phyloP scores from a whole-genome alignment of 1,284 basidiomycete species.

The Pseudozyma hubeiensis region DNA sequence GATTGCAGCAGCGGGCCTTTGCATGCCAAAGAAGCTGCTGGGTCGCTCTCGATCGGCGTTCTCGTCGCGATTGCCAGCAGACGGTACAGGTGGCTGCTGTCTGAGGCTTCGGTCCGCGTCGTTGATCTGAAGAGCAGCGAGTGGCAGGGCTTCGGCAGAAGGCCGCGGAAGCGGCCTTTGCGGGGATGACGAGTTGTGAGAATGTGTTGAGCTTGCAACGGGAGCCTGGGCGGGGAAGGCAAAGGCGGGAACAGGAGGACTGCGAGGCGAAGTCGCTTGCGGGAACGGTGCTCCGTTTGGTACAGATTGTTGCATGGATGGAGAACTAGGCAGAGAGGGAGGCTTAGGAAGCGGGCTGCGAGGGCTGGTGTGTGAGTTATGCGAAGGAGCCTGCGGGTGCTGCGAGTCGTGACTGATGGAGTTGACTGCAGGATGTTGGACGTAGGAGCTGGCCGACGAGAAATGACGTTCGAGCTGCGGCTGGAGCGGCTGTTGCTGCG shows the following conservation, averaged over 20 bases:
- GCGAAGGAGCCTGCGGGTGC: constrained; percentile 22
- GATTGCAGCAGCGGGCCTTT: constrained; percentile 48
- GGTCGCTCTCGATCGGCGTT: constrained; percentile 33
- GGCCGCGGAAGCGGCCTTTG: constrained; percentile 13
- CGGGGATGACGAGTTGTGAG: not conserved
- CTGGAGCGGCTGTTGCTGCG: not conserved
- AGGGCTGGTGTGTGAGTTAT: constrained; percentile 24
- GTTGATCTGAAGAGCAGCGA: constrained; percentile 24
- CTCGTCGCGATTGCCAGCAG: constrained; percentile 18
- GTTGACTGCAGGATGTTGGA: constrained; percentile 23
- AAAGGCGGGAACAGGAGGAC: constrained; percentile 10
- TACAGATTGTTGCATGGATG: constrained; percentile 7
- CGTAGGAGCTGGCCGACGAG: constrained; percentile 48
- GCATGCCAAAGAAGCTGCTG: constrained; percentile 61
- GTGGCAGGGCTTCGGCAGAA: constrained; percentile 10
- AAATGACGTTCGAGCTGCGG: constrained; percentile 44
- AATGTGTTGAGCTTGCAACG: not conserved
- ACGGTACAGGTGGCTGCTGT: constrained; percentile 9
- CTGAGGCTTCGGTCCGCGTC: constrained; percentile 13
- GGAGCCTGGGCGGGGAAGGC: constrained; percentile 12
- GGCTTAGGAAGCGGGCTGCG: constrained; percentile 38
- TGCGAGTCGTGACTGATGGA: constrained; percentile 23
- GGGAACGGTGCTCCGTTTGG: constrained; percentile 5
- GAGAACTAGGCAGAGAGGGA: constrained; percentile 23
- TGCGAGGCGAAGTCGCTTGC: constrained; percentile 12